Evolutionary conservation across 495 filamentous ascomycete genomes (phyloP), one percentile per base, ranked within the genome.

Genomic region (Penicillium parvum): DNA sequence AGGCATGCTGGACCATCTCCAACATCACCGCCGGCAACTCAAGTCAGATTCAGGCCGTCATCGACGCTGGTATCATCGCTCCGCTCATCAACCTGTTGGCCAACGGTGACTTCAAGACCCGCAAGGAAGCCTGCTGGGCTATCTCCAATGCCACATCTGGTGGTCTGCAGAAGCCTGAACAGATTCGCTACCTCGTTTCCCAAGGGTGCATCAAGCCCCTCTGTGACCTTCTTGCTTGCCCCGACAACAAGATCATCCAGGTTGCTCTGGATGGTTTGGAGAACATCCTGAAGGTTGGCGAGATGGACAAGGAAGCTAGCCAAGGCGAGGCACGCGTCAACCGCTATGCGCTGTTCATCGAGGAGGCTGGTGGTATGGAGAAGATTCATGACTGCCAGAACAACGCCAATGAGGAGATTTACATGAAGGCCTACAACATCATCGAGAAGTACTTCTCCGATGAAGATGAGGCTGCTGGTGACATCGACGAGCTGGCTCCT

Each of bases 391-490:
- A 96, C 53, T 96, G 92, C 80, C 94, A 99, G 75, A 96, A 91
- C 70, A 99, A 99, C 55, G 91, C 94, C 71, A 99, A 99, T 71
- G 94, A 97, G 71, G 94, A 99, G 72, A 99, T 99, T 55, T 99
- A 99, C 77, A 96, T 99, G 92, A 99, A 99, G 81, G 95, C 94
- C 0, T 99, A 96, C 76, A 96, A 92, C 75, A 97, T 99, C 70
- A 99, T 99, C 57, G 94, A 97, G 79, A 96, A 96, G 74, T 97
- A 99, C 77, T 99, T 99, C 78, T 95, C 90, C 1, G 94, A 99
- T 61, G 92, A 98, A 53, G 92, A 96, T 9, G 94, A 94, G 57
- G 83, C 79, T 47, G 88, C 75, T 41, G 85, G 80, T 51, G 86
- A 89, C 36, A 79, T 83, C 44, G 81, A 84, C 37, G 82, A 83